Base-by-base conservation (phyloP, 805 yeast species). In the Henningerozyma blattae region DNA sequence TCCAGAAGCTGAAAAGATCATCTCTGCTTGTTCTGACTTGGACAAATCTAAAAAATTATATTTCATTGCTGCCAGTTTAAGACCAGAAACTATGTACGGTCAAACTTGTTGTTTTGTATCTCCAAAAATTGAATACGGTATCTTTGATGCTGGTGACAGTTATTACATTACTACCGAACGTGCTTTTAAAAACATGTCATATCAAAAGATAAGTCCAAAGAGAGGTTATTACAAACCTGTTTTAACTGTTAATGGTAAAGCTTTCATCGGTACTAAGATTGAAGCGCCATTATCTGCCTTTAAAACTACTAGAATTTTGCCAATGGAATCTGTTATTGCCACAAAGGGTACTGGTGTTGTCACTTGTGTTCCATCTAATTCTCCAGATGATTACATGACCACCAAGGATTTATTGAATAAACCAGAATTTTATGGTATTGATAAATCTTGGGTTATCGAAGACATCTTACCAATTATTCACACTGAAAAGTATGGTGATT, bases 71-170 rank as follows among this genome's bases (percentile, higher is more conserved):
- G 97, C 97, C 19, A 91, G 98, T 47, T 74, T 91, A 54, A 78
- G 98, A 65, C 96, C 98, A 22, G 98, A 91, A 65, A 91, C 98
- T 47, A 85, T 91, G 96, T 87, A 87, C 54, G 97, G 96, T 43
- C 97, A 91, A 68, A 84, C 95, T 4, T 84, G 95, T 69, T 87
- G 96, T 71, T 91, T 89, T 51, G 97, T 91, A 17, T 83, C 95
- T 19, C 95, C 97, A 56, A 85, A 82, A 66, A 84, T 91, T 48
- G 74, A 70, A 30, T 91, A 91, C 54, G 97, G 98, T 56, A 60
- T 91, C 33, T 91, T 82, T 56, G 83, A 84, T 55, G 89, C 85
- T 36, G 89, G 91, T 41, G 65, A 68, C 31, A 73, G 70, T 43
- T 78, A 78, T 48, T 86, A 64, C 62, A 77, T 91, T 54, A 78